Evolutionary conservation across 2,329 filamentous ascomycete genomes (phyloP).

Genomic region (Dichotomopilus funicola): DNA sequence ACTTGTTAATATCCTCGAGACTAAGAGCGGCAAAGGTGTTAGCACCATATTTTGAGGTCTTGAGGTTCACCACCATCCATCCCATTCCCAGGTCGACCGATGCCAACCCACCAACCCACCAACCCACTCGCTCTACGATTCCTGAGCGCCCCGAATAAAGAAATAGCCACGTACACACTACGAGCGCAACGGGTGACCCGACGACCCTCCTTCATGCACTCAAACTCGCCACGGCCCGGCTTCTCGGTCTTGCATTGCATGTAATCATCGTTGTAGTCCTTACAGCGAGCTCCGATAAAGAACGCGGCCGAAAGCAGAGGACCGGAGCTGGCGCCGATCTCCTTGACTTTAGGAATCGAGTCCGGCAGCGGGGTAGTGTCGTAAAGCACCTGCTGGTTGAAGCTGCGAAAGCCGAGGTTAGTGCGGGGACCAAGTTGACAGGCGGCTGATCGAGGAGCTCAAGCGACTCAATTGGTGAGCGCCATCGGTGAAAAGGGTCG

Average conservation of each 20-base stretch:
- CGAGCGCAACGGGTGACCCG: constrained; percentile 94
- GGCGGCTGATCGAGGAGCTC: background rate
- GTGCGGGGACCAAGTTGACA: too few species aligned
- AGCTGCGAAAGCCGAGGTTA: constrained; percentile 48
- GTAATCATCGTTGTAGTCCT: constrained; percentile 94
- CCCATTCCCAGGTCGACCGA: background rate
- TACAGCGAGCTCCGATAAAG: constrained; percentile 96
- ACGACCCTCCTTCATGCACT: constrained; percentile 93
- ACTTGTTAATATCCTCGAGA: constrained; percentile 90
- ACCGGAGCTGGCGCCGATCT: constrained; percentile 88
- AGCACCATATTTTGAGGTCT: background rate
- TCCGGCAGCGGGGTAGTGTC: constrained; percentile 94
- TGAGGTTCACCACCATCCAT: background rate
- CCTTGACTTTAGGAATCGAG: constrained; percentile 84
- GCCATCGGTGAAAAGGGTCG: too few species aligned
- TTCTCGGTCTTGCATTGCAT: constrained; percentile 99
- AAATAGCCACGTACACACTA: constrained; percentile 72
- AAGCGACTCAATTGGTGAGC: constrained; percentile 12
- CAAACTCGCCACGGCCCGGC: constrained; percentile 81
- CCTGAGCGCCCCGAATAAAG: background rate
- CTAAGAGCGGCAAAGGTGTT: constrained; percentile 38
- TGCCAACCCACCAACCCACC: background rate
- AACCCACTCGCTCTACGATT: too few species aligned
- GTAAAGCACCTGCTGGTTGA: constrained; percentile 88
- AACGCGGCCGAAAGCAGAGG: constrained; percentile 86